A percentile compares a stretch with the other conserved stretches of the same genome.
Conservation (phyloP, 768 basidiomycete genomes). For the Leccinum disarticulatum region DNA sequence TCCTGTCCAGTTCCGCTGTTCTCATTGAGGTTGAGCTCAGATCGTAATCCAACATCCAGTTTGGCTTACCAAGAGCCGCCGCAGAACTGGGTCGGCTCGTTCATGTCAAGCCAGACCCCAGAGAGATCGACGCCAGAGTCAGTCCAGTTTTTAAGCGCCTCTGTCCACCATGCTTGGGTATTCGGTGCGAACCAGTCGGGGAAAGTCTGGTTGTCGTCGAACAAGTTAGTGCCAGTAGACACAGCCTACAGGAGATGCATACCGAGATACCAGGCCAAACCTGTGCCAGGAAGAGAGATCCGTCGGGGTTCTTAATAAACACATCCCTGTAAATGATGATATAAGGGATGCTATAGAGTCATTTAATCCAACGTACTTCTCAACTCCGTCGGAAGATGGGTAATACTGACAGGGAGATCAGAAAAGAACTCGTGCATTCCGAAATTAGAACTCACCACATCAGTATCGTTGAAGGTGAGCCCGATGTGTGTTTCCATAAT, state of each 20-base stretch:
- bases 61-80: slow-evolving; percentile 51
- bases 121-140: slow-evolving; percentile 53
- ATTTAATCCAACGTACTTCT: slow-evolving; percentile 41
- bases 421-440: not conserved
- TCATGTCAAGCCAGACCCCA: slow-evolving; percentile 73
- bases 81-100: slow-evolving; percentile 66
- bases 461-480: slow-evolving; percentile 55
- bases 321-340: slow-evolving; percentile 45
- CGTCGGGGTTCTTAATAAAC: slow-evolving; percentile 76
- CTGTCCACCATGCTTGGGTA: slow-evolving; percentile 59
- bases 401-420: slow-evolving; percentile 49
- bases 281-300: slow-evolving; percentile 67
- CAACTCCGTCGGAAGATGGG: slow-evolving; percentile 62
- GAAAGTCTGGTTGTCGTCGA: slow-evolving; percentile 41
- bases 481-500: slow-evolving; percentile 68
- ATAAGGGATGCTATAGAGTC: not conserved
- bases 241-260: slow-evolving; percentile 32
- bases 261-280: slow-evolving; percentile 81
- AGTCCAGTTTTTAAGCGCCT: slow-evolving; percentile 57
- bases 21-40: slow-evolving; percentile 1
- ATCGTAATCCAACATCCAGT: not conserved
- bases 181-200: slow-evolving; percentile 62
- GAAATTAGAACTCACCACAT: slow-evolving; percentile 47
- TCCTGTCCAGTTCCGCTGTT: slow-evolving; percentile 51
- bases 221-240: not conserved